Evolutionary conservation across 2,329 filamentous ascomycete species (phyloP).

Genomic region (Colletotrichum paranaense): DNA sequence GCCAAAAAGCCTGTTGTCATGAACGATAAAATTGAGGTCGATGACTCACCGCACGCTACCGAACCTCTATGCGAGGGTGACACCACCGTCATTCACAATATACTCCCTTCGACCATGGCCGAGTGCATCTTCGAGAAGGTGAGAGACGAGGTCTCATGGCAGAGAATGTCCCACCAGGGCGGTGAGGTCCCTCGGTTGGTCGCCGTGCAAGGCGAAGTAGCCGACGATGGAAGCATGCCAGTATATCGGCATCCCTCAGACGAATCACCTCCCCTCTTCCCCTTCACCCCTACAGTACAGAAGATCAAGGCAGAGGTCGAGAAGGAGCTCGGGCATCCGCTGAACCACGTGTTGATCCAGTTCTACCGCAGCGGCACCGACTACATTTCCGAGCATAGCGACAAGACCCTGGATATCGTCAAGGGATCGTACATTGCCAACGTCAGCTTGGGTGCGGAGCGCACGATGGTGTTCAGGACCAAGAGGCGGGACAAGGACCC

Average conservation of each 20-base stretch:
- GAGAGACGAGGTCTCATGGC: conserved; percentile 83
- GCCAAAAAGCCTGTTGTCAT: neutral
- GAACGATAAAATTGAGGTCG: neutral
- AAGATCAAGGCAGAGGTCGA: conserved; percentile 77
- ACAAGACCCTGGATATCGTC: conserved; percentile 94
- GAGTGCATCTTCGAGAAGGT: conserved; percentile 76
- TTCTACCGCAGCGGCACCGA: conserved; percentile 90
- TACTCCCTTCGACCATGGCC: conserved; percentile 70
- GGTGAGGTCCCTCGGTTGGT: conserved; percentile 93
- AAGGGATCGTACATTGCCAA: conserved; percentile 88
- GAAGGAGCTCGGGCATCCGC: conserved; percentile 76
- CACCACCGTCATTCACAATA: conserved; percentile 76
- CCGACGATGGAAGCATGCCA: conserved; percentile 78
- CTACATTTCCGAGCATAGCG: conserved; percentile 95
- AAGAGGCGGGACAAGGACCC: conserved; percentile 70
- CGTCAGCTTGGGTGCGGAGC: conserved; percentile 89
- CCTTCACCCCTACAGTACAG: conserved; percentile 80
- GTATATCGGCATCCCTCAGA: conserved; percentile 97
- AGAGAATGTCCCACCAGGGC: conserved; percentile 91
- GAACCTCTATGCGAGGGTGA: conserved; percentile 79
- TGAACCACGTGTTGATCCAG: conserved; percentile 95
- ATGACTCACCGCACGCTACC: neutral
- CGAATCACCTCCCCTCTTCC: conserved; percentile 80
- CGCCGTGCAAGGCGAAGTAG: conserved; percentile 83
- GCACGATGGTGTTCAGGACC: conserved; percentile 89